A percentile compares a stretch with the other conserved stretches of the same genome.
Evolutionary conservation across 1,284 basidiomycete genomes (phyloP).

Genomic region (Anthracocystis setariae): DNA sequence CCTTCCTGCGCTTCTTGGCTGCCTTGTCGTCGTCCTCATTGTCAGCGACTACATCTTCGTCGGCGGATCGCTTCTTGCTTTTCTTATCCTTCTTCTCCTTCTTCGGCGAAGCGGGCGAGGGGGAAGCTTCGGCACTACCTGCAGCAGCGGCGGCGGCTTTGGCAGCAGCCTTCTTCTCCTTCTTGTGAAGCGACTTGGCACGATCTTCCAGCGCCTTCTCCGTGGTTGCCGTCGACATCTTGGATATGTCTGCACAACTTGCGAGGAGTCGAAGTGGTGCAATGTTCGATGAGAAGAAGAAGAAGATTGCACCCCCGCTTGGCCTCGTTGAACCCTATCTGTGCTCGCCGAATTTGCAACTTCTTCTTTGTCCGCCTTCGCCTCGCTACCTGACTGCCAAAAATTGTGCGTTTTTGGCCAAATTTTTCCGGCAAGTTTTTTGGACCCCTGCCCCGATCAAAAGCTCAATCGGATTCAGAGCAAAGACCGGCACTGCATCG

Average conservation of each 20-base stretch:
- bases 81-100: constrained; percentile 66
- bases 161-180: constrained; percentile 64
- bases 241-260: constrained; percentile 9
- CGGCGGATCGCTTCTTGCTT: constrained; percentile 38
- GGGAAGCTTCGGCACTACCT: constrained; percentile 21
- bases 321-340: not conserved
- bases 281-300: constrained; percentile 5
- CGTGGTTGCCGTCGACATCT: constrained; percentile 32
- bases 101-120: constrained; percentile 39
- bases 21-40: constrained; percentile 54
- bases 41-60: constrained; percentile 28
- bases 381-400: not conserved
- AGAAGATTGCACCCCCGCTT: constrained; percentile 1
- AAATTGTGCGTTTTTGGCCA: constrained; percentile 13
- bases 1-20: constrained; percentile 68
- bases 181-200: constrained; percentile 55
- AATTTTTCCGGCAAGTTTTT: constrained; percentile 23
- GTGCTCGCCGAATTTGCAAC: not conserved
- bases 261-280: constrained; percentile 1
- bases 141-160: constrained; percentile 32
- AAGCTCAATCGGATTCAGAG: not conserved
- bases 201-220: constrained; percentile 51
- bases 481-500: constrained; percentile 4
- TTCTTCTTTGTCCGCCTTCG: constrained; percentile 15
- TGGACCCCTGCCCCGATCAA: constrained; percentile 25